Evolutionary conservation across 2,329 filamentous ascomycete genomes (phyloP).

Genomic region (Pseudogymnoascus verrucosus): DNA sequence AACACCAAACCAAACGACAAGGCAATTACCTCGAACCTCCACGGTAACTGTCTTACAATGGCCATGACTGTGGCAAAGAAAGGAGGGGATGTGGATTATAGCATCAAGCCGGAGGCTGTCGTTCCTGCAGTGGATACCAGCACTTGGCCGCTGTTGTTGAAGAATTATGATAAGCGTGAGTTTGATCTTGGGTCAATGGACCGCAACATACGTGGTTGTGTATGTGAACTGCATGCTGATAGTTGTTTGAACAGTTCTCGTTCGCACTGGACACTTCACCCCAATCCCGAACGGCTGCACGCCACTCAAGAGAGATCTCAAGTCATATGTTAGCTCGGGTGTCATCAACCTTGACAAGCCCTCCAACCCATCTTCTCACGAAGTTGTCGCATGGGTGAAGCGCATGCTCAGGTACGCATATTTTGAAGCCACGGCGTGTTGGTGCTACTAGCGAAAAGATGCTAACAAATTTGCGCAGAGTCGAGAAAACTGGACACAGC

Average conservation of each 20-base stretch:
- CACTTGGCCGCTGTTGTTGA: conserved; percentile 86
- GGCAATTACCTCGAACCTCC: conserved; percentile 10
- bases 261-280: conserved; percentile 93
- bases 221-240: conserved; percentile 15
- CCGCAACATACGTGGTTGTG: background rate
- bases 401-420: conserved; percentile 71
- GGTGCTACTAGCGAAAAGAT: conserved; percentile 12
- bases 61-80: conserved; percentile 41
- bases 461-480: conserved; percentile 39
- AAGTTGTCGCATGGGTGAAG: conserved; percentile 99
- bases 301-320: conserved; percentile 87
- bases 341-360: conserved; percentile 98
- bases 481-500: conserved; percentile 96
- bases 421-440: background rate
- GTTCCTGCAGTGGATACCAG: conserved; percentile 75
- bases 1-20: conserved; percentile 9
- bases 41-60: conserved; percentile 24
- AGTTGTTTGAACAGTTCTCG: conserved; percentile 55
- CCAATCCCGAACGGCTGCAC: conserved; percentile 90
- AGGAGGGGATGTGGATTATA: conserved; percentile 62
- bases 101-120: conserved; percentile 85
- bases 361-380: conserved; percentile 94
- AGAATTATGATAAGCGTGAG: conserved; percentile 90
- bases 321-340: conserved; percentile 93
- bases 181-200: conserved; percentile 21